Percentiles rank a stretch among this genome's conserved stretches.
Conservation (phyloP, 768 basidiomycete genomes). For the Termitomyces sp. region DNA sequence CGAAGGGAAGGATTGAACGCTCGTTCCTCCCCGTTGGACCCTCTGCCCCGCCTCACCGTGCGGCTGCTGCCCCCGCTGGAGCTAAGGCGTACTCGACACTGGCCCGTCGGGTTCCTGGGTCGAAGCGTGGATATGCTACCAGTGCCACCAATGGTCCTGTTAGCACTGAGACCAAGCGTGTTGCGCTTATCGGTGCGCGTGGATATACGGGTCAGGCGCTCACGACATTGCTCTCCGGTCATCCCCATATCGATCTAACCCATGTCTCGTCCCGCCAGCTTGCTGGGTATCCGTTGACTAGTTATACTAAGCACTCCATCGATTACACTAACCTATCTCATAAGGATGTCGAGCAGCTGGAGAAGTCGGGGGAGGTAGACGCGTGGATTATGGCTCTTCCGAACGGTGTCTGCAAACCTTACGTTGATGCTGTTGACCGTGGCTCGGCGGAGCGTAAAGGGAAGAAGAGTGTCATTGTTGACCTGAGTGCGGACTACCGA, state of each 20-base stretch:
- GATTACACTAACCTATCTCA: slow-evolving; percentile 79
- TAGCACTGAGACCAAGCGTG: slow-evolving; percentile 71
- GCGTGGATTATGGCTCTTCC: slow-evolving; percentile 99
- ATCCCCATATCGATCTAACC: slow-evolving; percentile 86
- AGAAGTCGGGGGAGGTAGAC: slow-evolving; percentile 86
- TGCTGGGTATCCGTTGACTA: slow-evolving; percentile 74
- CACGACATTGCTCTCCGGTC: slow-evolving; percentile 80
- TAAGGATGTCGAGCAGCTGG: slow-evolving; percentile 83
- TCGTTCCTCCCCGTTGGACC: slow-evolving; percentile 88
- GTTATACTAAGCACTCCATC: slow-evolving; percentile 75
- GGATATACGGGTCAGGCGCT: slow-evolving; percentile 95
- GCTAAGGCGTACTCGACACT: slow-evolving; percentile 59
- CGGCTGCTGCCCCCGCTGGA: slow-evolving; percentile 33
- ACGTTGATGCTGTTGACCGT: slow-evolving; percentile 90
- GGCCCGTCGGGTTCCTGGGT: slow-evolving; percentile 47
- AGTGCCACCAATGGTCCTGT: slow-evolving; percentile 38
- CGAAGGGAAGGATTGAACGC: slow-evolving; percentile 80
- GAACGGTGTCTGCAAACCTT: slow-evolving; percentile 96
- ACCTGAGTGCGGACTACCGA: slow-evolving; percentile 91
- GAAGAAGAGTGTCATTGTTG: slow-evolving; percentile 78
- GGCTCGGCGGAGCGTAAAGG: slow-evolving; percentile 57
- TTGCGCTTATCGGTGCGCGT: slow-evolving; percentile 94
- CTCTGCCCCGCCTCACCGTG: slow-evolving; percentile 57
- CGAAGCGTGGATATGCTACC: slow-evolving; percentile 80
- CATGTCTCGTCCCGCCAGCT: slow-evolving; percentile 97